Evolutionary conservation across 257 asterid species (phyloP).

Genomic region (Dorcoceras hygrometricum): DNA sequence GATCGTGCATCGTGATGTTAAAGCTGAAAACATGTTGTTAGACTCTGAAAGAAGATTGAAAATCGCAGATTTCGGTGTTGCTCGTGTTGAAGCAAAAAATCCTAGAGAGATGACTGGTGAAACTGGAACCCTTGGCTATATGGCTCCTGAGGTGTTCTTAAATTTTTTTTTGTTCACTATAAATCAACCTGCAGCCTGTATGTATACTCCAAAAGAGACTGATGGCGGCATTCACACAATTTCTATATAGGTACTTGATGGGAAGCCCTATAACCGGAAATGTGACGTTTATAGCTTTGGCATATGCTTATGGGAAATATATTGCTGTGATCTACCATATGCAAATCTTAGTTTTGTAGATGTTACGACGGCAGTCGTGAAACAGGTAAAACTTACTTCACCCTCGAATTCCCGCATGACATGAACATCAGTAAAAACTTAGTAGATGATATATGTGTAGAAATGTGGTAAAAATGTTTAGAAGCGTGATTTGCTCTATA

Average conservation of each 20-base stretch:
- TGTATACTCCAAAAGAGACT: too few species aligned
- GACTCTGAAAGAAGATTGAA: slow-evolving; percentile 65
- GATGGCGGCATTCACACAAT: not conserved
- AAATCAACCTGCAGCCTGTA: not conserved
- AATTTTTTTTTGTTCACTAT: not conserved
- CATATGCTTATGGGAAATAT: slow-evolving; percentile 91
- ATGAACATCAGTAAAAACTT: too few species aligned
- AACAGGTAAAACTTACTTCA: slow-evolving; percentile 44
- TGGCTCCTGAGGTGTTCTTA: slow-evolving; percentile 89
- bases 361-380: slow-evolving; percentile 83
- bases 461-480: not conserved
- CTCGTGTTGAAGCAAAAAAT: slow-evolving; percentile 85
- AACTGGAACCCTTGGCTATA: slow-evolving; percentile 91
- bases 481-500: too few species aligned
- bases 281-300: slow-evolving; percentile 94
- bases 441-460: not conserved
- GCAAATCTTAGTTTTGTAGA: slow-evolving; percentile 88
- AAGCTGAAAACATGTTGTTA: slow-evolving; percentile 86
- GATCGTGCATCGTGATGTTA: slow-evolving; percentile 86
- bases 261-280: slow-evolving; percentile 77
- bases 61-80: slow-evolving; percentile 94
- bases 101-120: slow-evolving; percentile 96
- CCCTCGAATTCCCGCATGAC: not conserved
- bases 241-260: slow-evolving; percentile 64
- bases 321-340: slow-evolving; percentile 94